These are phyloP conservation scores for Leccinum imitatum DNA, from an alignment of 768 basidiomycete species.

Conservation along the genomic window DNA sequence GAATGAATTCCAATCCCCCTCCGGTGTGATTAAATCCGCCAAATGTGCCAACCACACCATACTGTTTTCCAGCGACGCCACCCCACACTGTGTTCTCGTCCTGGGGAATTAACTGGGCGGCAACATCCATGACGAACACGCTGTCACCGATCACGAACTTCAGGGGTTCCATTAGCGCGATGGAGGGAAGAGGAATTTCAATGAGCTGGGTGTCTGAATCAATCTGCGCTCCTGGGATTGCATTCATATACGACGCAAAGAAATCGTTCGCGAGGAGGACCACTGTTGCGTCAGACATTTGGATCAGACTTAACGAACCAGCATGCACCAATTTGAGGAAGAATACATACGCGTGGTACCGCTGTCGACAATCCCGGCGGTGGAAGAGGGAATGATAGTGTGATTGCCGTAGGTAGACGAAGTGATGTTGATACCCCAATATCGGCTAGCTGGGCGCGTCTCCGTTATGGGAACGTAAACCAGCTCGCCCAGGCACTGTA, in stretches of 20 bases:
- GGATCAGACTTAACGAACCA: background rate
- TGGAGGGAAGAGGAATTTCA: slow-evolving; percentile 13
- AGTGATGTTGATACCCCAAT: no score
- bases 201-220: slow-evolving; percentile 2
- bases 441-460: no score
- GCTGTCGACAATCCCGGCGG: background rate
- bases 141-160: slow-evolving; percentile 6
- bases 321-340: background rate
- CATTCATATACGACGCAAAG: slow-evolving; percentile 10
- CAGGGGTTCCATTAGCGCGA: slow-evolving; percentile 10
- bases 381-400: slow-evolving; percentile 12
- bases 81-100: background rate
- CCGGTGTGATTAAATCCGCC: no score
- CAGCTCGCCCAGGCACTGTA: slow-evolving; percentile 23
- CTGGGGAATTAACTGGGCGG: background rate
- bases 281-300: background rate
- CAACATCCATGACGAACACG: background rate
- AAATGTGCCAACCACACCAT: background rate
- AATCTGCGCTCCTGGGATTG: slow-evolving; percentile 13
- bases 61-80: background rate
- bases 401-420: slow-evolving; percentile 10
- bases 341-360: no score
- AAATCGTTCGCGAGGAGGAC: slow-evolving; percentile 2
- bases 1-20: background rate
- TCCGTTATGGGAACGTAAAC: background rate